Evolutionary conservation across 2,329 filamentous ascomycete genomes (phyloP), one percentile per base, ranked within the genome.

Genomic region (Nemania sp.): DNA sequence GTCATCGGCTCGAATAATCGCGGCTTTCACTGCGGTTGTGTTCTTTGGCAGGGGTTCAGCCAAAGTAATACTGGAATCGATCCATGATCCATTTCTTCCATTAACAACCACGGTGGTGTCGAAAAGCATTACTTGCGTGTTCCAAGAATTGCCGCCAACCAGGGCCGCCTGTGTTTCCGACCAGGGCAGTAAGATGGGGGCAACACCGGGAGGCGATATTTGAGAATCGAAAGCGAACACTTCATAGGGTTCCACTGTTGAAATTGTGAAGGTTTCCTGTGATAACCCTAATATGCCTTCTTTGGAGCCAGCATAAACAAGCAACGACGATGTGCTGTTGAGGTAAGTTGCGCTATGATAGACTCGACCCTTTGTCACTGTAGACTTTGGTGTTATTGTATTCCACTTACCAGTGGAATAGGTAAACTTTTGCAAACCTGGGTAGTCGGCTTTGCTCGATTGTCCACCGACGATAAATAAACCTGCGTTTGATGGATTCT

Each of bases 381-480:
- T 73, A 34, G 78, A 77, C 15, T 74, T 59, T 12, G 76, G 76
- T 34, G 68, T 71, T 29, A 86, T 74, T 9, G 76, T 79, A 53
- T 81, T 75, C 84, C 84, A 87, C 59, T 81, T 75, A 13, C 77
- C 77, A 11, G 82, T 83, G 21, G 81, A 73, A 60, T 83, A 87
- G 0, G 79, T 83, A 67, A 78, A 87, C 68, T 83, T 85, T 75
- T 97, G 93, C 54, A 98, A 75, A 11, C 94, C 94, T 10, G 84
- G 78, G 72, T 95, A 96, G 50, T 79, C 77, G 0, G 77, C 72
- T 15, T 81, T 77, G 59, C 72, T 74, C 25, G 81, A 79, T 43
- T 81, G 83, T 50, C 94, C 94, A 68, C 94, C 94, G 39, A 98
- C 86, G 48, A 97, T 83, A 72, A 89, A 97, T 32, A 97, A 81